Base-by-base conservation (phyloP, 148 eudicot genomes). In the Gaultheria prostrata region DNA sequence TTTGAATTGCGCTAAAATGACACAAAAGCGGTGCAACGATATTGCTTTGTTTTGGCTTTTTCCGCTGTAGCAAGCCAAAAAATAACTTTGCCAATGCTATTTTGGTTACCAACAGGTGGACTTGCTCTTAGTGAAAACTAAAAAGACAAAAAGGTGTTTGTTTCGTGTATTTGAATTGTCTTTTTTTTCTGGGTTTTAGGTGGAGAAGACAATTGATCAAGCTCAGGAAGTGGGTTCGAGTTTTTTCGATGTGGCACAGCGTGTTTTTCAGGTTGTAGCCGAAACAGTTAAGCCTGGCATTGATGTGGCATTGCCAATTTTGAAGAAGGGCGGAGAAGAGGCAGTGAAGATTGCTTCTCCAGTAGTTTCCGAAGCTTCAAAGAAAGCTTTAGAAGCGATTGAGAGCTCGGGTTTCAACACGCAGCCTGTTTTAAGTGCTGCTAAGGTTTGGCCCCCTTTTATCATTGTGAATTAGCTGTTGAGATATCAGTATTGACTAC, bases 361-460 rank as follows among this genome's bases (percentile, higher is more conserved):
- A 33, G 85, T 87, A 24, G 82, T 94, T 76, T 90, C 97, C 0
- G 98, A 94, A 81, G 98, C 93, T 15, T 87, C 96, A 0, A 93
- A 92, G 87, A 93, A 92, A 88, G 99, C 97, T 39, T 97, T 93
- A 86, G 95, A 93, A 78, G 96, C 94, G 13, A 91, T 97, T 76
- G 90, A 93, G 88, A 93, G 91, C 83, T 90, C 98, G 6, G 99
- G 99, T 20, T 85, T 97, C 24, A 91, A 94, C 78, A 83, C 94
- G 33, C 87, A 93, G 43, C 89, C 98, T 20, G 89, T 95, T 73
- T 18, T 90, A 10, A 82, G 90, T 85, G 98, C 97, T 84, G 95
- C 95, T 83, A 94, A 93, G 98, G 99, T 94, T 84, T 72, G 57
- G 6, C 67, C 1, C n/a, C 0, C 30, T 28, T 17, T 67, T 71